Base-by-base conservation (phyloP, 306 rosid genomes). In the Cucurbita maxima region DNA sequence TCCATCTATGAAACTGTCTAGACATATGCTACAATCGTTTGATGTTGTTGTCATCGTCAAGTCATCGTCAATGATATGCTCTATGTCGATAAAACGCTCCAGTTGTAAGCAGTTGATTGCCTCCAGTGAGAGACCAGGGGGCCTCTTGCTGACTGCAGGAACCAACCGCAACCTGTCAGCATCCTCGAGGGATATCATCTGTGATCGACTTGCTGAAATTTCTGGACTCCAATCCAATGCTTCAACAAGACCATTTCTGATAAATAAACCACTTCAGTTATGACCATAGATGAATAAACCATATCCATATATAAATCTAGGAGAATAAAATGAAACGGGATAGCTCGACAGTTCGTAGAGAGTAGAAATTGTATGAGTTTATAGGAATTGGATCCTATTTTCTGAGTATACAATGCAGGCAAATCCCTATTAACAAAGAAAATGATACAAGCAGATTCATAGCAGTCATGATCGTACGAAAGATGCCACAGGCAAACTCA, bases 11-110 rank as follows among this genome's bases (percentile, higher is more conserved):
- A 87, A 90, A 82, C 83, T 78, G 79, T 93, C 98, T 77, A 93
- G 83, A 77, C 96, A 93, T 85, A 93, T 90, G 76, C 97, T 79
- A 81, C 98, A 93, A 34, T 93, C 98, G 43, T 43, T 75, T 10
- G 83, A 67, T 41, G 74, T 76, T 52, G 75, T 77, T 63, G 82
- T 74, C 45, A 61, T 87, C 34, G 47, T 72, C 41, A 5, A 9
- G 52, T 63, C 75, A 0, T 73, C 72, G 1, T 38, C 19, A 5
- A 60, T 62, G 37, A 56, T 78, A 22, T 59, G 18, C 47, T 78
- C 85, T 1, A 59, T 52, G 79, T 73, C n/a, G 53, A 81, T 81
- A 71, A 82, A 90, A 73, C 82, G 59, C 83, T 87, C 89, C 41
- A 76, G 16, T 25, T 72, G 83, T 82, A 90, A 82, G 78, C 87